A percentile compares a stretch with the other conserved stretches of the same genome.
phyloP scores from a whole-genome alignment of 176 grass and related monocot genomes.

The Alopecurus myosuroides region DNA sequence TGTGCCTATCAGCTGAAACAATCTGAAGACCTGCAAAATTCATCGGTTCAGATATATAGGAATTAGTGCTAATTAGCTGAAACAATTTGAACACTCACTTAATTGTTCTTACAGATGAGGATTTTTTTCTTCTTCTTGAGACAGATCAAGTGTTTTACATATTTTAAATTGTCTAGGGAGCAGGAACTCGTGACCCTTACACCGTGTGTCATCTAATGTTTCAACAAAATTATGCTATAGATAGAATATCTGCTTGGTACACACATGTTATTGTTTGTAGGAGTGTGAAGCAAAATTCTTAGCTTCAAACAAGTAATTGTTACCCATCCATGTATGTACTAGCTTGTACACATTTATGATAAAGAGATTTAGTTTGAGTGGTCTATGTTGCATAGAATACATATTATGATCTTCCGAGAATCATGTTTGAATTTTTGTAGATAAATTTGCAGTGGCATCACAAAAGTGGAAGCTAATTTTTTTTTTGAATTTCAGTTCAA shows the following conservation, averaged over 20 bases:
- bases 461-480: too few relatives aligned
- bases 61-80: too few relatives aligned
- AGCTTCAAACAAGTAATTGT: constrained; percentile 66
- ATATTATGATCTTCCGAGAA: constrained; percentile 4
- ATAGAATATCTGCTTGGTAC: not conserved
- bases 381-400: not conserved
- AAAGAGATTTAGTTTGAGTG: not conserved
- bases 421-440: too few relatives aligned
- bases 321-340: constrained; percentile 12
- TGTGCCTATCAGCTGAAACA: not conserved
- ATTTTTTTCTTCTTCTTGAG: too few relatives aligned
- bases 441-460: too few relatives aligned
- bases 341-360: constrained; percentile 2
- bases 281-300: constrained; percentile 79
- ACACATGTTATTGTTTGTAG: constrained; percentile 34
- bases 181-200: not conserved
- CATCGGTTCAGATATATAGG: too few relatives aligned
- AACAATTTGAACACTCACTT: not conserved
- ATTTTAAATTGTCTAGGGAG: not conserved
- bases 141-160: not conserved
- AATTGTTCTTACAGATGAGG: constrained; percentile 11
- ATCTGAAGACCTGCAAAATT: too few relatives aligned
- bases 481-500: too few relatives aligned
- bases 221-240: not conserved
- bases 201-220: not conserved